Evolutionary conservation across 768 basidiomycete genomes (phyloP), one percentile per base, ranked within the genome.

Genomic region (Trametes cubensis): DNA sequence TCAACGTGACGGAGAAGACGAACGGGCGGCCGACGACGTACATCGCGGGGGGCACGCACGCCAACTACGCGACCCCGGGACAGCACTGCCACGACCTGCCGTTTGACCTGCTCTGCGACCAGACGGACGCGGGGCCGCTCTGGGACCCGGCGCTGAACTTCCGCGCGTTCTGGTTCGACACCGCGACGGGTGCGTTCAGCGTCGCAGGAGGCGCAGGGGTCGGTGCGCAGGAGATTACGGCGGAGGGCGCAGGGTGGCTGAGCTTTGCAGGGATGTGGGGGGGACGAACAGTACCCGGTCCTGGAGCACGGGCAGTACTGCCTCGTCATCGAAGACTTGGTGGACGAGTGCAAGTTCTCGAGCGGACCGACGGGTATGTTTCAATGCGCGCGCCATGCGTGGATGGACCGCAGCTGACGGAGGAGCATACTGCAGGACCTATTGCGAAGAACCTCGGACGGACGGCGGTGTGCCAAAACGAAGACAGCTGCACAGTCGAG

Each of bases 101-200:
- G 13, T 41, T 55, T 21, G 63, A 64, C 39, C 61, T 67, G 30
- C 65, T 73, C 38, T 58, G 59, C 39, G 72, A 73, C 58, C 51
- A 62, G 48, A 70, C 71, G 17, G 68, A 73, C 60, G 64, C 60
- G n/a, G 72, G 72, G 20, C 17, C 54, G 23, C 25, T 71, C 7
- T 73, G 71, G 72, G 72, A 73, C 58, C 67, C 69, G 14, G 63
- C 71, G 25, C 48, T 61, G 57, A 73, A 73, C 66, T 73, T 57
- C 67, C 65, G 72, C 30, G 72, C 68, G 39, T 71, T 60, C 64
- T 71, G 68, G 68, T 73, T 58, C 45, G 70, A 71, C 58, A 63
- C 41, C 38, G 30, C 62, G 39, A 64, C 64, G 23, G 17, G 60
- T 25, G 57, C 62, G 53, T 70, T 70, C 57, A 62, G 41, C 53